Evolutionary conservation across 2,329 filamentous ascomycete species (phyloP).

Genomic region (Byssoonygena ceratinophila): DNA sequence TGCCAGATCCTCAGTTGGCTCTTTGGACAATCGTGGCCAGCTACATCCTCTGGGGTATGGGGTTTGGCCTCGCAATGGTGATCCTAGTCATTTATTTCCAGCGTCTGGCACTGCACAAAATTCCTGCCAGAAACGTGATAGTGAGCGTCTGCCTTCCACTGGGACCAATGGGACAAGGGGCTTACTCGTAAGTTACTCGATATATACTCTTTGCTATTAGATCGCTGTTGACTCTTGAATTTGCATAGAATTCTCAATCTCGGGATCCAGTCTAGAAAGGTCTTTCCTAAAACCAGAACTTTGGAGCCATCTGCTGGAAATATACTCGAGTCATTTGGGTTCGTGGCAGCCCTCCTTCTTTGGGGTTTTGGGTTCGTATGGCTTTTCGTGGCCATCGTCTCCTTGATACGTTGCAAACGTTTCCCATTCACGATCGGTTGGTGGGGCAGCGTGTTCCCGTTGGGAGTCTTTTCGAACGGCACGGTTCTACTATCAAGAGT

Average conservation of each 20-base stretch:
- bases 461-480: constrained; percentile 46
- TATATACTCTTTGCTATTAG: not conserved
- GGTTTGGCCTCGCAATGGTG: constrained; percentile 50
- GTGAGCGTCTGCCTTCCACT: constrained; percentile 59
- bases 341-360: constrained; percentile 29
- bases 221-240: not conserved
- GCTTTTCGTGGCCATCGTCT: constrained; percentile 32
- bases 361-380: constrained; percentile 35
- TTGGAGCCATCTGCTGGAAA: constrained; percentile 26
- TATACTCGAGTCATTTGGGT: constrained; percentile 29
- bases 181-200: constrained; percentile 39
- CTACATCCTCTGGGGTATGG: constrained; percentile 63
- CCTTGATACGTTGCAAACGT: constrained; percentile 25
- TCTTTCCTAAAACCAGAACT: constrained; percentile 28
- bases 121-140: constrained; percentile 59
- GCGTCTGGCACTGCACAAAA: constrained; percentile 54
- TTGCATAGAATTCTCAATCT: constrained; percentile 37
- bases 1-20: constrained; percentile 47
- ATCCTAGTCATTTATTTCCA: constrained; percentile 61
- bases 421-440: constrained; percentile 55
- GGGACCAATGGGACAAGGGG: constrained; percentile 56
- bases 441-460: constrained; percentile 52
- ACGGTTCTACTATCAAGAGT: constrained; percentile 39
- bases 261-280: constrained; percentile 38
- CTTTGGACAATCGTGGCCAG: constrained; percentile 53